Evolutionary conservation across 306 rosid genomes (phyloP), one percentile per base, ranked within the genome.

Genomic region (Sechiopsis laciniata): DNA sequence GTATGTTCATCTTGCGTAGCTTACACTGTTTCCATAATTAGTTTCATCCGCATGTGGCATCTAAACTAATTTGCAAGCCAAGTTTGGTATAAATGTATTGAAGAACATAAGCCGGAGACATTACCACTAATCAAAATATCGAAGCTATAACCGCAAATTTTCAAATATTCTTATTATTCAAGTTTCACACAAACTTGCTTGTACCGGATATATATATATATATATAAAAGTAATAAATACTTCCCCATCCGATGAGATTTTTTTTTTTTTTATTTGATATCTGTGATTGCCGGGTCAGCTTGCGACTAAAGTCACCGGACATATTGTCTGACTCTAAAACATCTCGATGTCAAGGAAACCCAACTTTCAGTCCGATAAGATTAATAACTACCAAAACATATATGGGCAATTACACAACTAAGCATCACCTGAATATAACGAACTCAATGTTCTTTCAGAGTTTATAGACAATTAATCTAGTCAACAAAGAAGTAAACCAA

Each of bases 11-110:
- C 16, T 68, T 68, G 40, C 7, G 42, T 68, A 7, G 57, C 29
- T 26, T 51, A 45, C 17, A 69, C 45, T 70, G 24, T 26, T 50
- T 52, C 74, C 60, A 70, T 52, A 69, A 50, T 21, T 69, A 70
- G 57, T 3, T 70, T 10, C 40, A 22, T 51, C 42, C 15, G 22
- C 60, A 66, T 19, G 54, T 45, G 55, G 45, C 40, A 70, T 26
- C 59, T 15, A 51, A 70, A 69, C 46, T 24, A 70, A 13, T 8
- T 26, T 14, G 16, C 60, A 15, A 21, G 48, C 48, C 73, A 70
- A 52, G 12, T 24, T 50, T 13, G 9, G 2, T 26, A 48, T 70
- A n/a, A 52, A 26, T 24, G 29, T 56, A 68, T 48, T 68, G 57
- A 50, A 68, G 56, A 68, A 46, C 50, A 21, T 21, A 68, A 21